Conservation (phyloP, 2,329 filamentous ascomycete species). For the Cercospora sp. region DNA sequence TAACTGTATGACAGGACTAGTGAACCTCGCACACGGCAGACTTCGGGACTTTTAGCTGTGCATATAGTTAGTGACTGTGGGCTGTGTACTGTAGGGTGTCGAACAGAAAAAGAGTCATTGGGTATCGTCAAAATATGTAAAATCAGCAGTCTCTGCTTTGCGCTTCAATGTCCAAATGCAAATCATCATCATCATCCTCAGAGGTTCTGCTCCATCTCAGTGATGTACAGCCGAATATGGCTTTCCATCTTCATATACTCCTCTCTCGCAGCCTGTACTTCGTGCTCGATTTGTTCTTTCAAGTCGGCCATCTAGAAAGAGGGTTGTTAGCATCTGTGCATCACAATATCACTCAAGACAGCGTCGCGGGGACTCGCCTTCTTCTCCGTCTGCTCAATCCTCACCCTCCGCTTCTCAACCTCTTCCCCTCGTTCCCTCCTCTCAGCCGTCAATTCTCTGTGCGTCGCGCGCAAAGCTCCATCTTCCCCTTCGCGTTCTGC, state of each 20-base stretch:
- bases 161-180: too few relatives aligned
- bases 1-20: neutral
- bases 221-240: slow-evolving; percentile 96
- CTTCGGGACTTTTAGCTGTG: too few relatives aligned
- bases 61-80: too few relatives aligned
- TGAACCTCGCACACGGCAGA: too few relatives aligned
- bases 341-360: too few relatives aligned
- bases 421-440: slow-evolving; percentile 82
- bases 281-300: slow-evolving; percentile 95
- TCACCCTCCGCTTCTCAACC: slow-evolving; percentile 86
- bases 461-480: slow-evolving; percentile 85
- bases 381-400: slow-evolving; percentile 98
- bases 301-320: slow-evolving; percentile 82
- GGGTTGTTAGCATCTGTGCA: slow-evolving; percentile 25
- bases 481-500: slow-evolving; percentile 76
- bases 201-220: slow-evolving; percentile 94
- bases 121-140: slow-evolving; percentile 18
- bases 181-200: too few relatives aligned
- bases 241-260: slow-evolving; percentile 98
- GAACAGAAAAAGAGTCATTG: slow-evolving; percentile 5
- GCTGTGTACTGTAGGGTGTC: too few relatives aligned
- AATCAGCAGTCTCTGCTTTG: neutral
- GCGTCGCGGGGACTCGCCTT: slow-evolving; percentile 62
- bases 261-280: slow-evolving; percentile 85
- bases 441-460: slow-evolving; percentile 81